Evolutionary conservation across 225 moss, liverwort and hornwort genomes (phyloP).

Genomic region (Straminergon stramineum): DNA sequence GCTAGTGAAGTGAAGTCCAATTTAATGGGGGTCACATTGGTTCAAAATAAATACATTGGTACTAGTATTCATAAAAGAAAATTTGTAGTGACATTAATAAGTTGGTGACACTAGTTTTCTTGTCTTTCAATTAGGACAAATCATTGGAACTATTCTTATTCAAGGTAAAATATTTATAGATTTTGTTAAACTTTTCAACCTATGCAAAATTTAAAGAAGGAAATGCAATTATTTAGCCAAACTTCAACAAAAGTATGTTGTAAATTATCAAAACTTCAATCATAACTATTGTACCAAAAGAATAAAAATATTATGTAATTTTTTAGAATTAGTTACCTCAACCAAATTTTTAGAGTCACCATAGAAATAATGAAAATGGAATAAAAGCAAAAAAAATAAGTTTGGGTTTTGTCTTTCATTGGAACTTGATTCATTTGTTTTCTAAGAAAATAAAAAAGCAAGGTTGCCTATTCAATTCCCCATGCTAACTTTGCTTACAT

Average conservation of each 20-base stretch:
- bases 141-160: rapidly evolving
- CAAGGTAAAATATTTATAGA: neutral
- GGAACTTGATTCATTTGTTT: neutral
- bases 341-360: neutral
- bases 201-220: rapidly evolving
- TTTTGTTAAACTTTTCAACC: neutral
- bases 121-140: neutral
- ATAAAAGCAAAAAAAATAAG: neutral
- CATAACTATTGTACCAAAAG: rapidly evolving
- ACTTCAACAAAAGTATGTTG: neutral
- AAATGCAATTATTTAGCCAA: neutral
- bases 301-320: neutral
- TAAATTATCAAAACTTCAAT: neutral
- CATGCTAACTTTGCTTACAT: too few relatives aligned
- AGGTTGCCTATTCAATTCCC: too few relatives aligned
- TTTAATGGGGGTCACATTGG: rapidly evolving
- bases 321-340: neutral
- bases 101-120: neutral
- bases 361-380: neutral
- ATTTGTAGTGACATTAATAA: neutral
- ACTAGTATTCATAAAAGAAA: neutral
- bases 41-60: rapidly evolving
- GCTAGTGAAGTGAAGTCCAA: rapidly evolving
- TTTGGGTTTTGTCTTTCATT: neutral
- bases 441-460: neutral